Conservation (phyloP, 2,329 filamentous ascomycete genomes). For the Sclerotinia sclerotiorum region DNA sequence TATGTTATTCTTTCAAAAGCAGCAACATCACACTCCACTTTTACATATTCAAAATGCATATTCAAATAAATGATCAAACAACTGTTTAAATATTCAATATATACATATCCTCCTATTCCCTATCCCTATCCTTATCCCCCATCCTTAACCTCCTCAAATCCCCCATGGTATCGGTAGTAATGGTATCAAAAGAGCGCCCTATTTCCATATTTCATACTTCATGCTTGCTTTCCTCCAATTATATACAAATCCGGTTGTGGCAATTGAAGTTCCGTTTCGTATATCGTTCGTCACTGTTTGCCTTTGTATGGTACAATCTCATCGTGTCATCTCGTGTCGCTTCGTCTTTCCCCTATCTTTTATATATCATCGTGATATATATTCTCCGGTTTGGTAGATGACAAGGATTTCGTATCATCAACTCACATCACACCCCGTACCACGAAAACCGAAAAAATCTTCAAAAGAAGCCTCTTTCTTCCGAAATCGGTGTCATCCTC, state of each 20-base stretch:
- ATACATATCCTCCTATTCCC: no score
- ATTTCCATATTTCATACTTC: neutral
- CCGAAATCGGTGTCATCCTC: neutral
- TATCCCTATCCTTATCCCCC: no score
- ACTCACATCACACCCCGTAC: neutral
- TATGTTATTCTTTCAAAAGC: no score
- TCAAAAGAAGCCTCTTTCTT: neutral
- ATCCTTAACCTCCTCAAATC: neutral
- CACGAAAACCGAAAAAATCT: neutral
- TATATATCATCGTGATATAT: neutral
- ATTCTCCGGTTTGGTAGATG: neutral
- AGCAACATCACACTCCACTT: no score
- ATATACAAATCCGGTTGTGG: neutral
- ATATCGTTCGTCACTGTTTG: neutral
- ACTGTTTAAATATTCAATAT: no score
- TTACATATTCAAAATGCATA: no score
- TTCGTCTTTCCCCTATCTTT: neutral
- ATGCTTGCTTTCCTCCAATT: conserved; percentile 2
- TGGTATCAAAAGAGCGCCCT: conserved; percentile 1
- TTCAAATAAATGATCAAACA: no score
- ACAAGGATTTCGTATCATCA: neutral
- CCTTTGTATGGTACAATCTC: neutral
- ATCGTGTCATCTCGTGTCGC: neutral
- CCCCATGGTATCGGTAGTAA: conserved; percentile 3
- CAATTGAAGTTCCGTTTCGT: neutral